Evolutionary conservation across 2,329 filamentous ascomycete genomes (phyloP).

Genomic region (Colletotrichum acutatum): DNA sequence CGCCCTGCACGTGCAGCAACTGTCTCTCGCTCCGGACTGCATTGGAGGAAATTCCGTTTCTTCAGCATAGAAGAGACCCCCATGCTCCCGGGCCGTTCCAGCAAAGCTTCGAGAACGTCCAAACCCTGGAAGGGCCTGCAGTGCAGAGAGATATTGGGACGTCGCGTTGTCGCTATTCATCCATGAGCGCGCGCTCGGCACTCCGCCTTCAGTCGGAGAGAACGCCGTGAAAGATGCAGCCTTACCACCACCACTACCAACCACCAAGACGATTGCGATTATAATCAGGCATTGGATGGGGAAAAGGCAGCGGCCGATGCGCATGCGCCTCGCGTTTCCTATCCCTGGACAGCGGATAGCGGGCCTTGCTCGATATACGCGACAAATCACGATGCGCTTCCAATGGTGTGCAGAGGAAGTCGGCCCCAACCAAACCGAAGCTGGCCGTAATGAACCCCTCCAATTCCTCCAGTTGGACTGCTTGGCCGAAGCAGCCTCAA

Average conservation of each 20-base stretch:
- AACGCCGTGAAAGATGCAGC: slow-evolving; percentile 13
- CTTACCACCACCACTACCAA: neutral
- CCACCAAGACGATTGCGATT: neutral
- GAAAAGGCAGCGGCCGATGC: slow-evolving; percentile 19
- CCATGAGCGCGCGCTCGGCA: slow-evolving; percentile 15
- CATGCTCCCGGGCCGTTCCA: slow-evolving; percentile 25
- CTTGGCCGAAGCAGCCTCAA: slow-evolving; percentile 28
- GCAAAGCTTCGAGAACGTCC: slow-evolving; percentile 21
- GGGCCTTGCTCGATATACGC: slow-evolving; percentile 15
- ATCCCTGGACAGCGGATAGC: slow-evolving; percentile 21
- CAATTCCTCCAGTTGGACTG: slow-evolving; percentile 31
- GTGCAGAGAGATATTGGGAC: neutral
- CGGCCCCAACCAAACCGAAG: slow-evolving; percentile 35
- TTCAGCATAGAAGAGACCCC: slow-evolving; percentile 19
- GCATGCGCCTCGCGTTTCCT: slow-evolving; percentile 27
- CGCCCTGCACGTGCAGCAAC: slow-evolving; percentile 25
- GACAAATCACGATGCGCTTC: slow-evolving; percentile 33
- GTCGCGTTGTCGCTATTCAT: slow-evolving; percentile 6
- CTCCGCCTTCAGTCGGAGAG: slow-evolving; percentile 5
- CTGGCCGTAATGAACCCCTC: slow-evolving; percentile 26
- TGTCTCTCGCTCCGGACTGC: slow-evolving; percentile 25
- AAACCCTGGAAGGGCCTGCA: neutral
- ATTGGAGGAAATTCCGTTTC: slow-evolving; percentile 28
- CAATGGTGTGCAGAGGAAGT: slow-evolving; percentile 28
- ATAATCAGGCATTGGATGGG: neutral